Conservation (phyloP, 2,329 filamentous ascomycete genomes). For the Alternaria burnsii region DNA sequence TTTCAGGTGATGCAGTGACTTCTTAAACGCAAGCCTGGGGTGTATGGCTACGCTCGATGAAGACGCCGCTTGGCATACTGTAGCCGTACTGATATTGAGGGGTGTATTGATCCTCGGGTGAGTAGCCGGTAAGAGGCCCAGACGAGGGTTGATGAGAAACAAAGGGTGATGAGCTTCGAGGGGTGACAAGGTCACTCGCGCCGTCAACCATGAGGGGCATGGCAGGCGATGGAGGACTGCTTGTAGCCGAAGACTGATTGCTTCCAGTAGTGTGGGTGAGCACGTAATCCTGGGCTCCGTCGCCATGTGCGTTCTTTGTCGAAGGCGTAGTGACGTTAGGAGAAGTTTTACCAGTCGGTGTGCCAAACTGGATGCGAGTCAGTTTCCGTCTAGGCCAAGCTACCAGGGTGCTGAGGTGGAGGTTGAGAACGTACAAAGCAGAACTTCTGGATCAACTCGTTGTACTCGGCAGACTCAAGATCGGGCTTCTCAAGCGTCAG, state of each 20-base stretch:
- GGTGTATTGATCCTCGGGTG: slow-evolving; percentile 50
- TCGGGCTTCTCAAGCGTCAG: slow-evolving; percentile 69
- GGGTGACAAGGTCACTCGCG: slow-evolving; percentile 45
- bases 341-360: slow-evolving; percentile 53
- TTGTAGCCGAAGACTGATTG: slow-evolving; percentile 47
- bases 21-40: slow-evolving; percentile 53
- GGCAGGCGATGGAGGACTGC: slow-evolving; percentile 48
- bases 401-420: slow-evolving; percentile 41
- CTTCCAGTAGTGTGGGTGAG: slow-evolving; percentile 38
- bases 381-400: slow-evolving; percentile 50
- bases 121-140: slow-evolving; percentile 52
- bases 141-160: slow-evolving; percentile 54
- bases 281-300: slow-evolving; percentile 44
- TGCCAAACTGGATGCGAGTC: slow-evolving; percentile 60
- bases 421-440: slow-evolving; percentile 90
- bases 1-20: slow-evolving; percentile 18
- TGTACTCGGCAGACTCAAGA: slow-evolving; percentile 88
- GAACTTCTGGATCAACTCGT: slow-evolving; percentile 98
- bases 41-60: slow-evolving; percentile 55
- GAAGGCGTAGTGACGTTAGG: slow-evolving; percentile 41
- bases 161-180: slow-evolving; percentile 46
- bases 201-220: slow-evolving; percentile 51
- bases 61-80: slow-evolving; percentile 53
- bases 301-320: slow-evolving; percentile 29
- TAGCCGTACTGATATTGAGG: slow-evolving; percentile 56